Base-by-base conservation (phyloP, 2,329 filamentous ascomycete species). In the Chrysosporium keratinophilum region DNA sequence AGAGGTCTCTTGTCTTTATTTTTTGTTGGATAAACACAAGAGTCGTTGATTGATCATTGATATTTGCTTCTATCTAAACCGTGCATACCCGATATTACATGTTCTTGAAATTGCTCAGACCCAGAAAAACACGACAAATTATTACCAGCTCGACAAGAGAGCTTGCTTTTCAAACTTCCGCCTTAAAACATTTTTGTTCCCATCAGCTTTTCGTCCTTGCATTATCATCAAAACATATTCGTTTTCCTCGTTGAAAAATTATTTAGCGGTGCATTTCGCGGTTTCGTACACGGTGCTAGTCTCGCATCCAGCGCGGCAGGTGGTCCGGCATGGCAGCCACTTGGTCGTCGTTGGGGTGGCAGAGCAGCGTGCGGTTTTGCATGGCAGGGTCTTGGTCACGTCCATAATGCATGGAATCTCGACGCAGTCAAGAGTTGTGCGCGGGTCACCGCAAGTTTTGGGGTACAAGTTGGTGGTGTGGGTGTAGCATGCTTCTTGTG, bases 371-470 rank as follows among this genome's bases (percentile, higher is more conserved):
- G 19, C 6, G 17, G 51, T 57, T 17, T 46, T 50, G 35, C 58
- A 60, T 14, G 58, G 58, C 19, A 55, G 14, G 3, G 55, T 56
- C n/a, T 31, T 42, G n/a, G 55, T 56, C n/a, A 42, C 48, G 5
- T 48, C 35, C n/a, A 39, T 34, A 31, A 58, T 56, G 53, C 58
- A 60, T 31, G 49, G 47, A 12, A 54, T 15, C 33, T 31, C 48
- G 19, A 57, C 41, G 53, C 57, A 60, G 40, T 40, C 45, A 9
- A 17, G 19, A n/a, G 28, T 34, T 28, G 44, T 35, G 19, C 15
- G 43, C 14, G 35, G 44, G 14, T 42, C 23, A 5, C 41, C 28
- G 44, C 57, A 58, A 23, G 37, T 41, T 12, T 20, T 45, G 40
- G 55, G 55, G 20, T 54, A 43, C 34, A 50, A 6, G 23, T 37